These are phyloP conservation scores for Alternaria sp. DNA, from an alignment of 2,329 filamentous ascomycete genomes.

Conservation along the genomic window DNA sequence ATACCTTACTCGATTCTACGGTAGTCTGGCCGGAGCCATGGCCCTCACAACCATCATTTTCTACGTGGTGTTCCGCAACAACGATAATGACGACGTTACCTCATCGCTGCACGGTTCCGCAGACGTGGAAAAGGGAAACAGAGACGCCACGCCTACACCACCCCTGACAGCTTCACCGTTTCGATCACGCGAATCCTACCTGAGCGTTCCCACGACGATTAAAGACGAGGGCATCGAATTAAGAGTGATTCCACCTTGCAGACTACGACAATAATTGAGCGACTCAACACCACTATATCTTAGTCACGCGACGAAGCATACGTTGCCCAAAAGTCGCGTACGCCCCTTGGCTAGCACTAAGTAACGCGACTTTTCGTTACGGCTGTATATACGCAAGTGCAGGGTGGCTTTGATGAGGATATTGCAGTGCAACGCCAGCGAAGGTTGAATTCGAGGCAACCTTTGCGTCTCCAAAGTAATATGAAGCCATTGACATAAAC, in stretches of 20 bases:
- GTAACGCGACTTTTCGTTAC: not conserved
- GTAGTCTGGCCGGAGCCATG: constrained; percentile 30
- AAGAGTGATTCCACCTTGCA: not conserved
- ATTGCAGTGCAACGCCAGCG: not conserved
- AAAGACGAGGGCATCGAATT: not conserved
- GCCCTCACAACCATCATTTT: constrained; percentile 29
- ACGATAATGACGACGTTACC: constrained; percentile 12
- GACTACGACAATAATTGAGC: not conserved
- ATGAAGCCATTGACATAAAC: not conserved
- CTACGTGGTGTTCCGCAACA: constrained; percentile 31
- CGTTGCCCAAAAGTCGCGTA: not conserved
- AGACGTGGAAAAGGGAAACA: not conserved
- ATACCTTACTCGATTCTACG: constrained; percentile 37
- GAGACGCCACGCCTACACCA: not conserved
- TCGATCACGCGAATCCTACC: not conserved
- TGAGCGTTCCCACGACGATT: not conserved
- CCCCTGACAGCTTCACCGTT: not conserved
- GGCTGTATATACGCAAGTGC: not conserved
- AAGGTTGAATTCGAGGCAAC: not conserved
- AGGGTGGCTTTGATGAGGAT: not conserved
- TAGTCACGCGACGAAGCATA: not conserved
- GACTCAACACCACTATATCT: not conserved
- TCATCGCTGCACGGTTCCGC: not conserved
- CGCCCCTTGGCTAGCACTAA: not conserved
- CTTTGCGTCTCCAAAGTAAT: not conserved